Evolutionary conservation across 805 yeast species (phyloP).

Genomic region (Yarrowia deformans): DNA sequence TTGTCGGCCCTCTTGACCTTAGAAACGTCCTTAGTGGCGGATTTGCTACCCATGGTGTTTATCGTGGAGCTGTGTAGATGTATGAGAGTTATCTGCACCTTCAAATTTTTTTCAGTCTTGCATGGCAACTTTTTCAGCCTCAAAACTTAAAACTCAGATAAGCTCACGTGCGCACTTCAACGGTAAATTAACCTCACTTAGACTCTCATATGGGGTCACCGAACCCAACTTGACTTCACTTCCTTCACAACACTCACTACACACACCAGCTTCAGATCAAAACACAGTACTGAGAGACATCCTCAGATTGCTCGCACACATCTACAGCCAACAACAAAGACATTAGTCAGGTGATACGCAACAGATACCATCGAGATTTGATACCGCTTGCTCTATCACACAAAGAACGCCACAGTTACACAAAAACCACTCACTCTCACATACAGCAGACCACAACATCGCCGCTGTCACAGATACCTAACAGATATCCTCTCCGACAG

Average conservation of each 20-base stretch:
- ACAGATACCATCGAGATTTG: conserved; percentile 14
- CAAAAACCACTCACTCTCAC: conserved; percentile 5
- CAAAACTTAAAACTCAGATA: conserved; percentile 40
- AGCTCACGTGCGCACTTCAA: conserved; percentile 22
- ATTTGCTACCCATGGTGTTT: conserved; percentile 34
- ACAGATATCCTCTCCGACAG: background rate
- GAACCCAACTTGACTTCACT: conserved; percentile 2
- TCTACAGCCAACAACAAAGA: background rate
- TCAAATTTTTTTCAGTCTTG: conserved; percentile 21
- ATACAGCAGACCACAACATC: background rate
- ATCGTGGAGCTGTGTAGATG: conserved; percentile 18
- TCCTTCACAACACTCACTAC: background rate
- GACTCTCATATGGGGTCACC: background rate
- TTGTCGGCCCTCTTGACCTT: conserved; percentile 32
- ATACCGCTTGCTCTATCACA: background rate
- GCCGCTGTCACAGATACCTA: conserved; percentile 1
- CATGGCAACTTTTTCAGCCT: conserved; percentile 25
- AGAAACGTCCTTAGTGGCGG: conserved; percentile 31
- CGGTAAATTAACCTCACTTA: background rate
- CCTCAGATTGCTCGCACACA: conserved; percentile 23
- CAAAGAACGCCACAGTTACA: conserved; percentile 11
- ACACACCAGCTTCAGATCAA: background rate
- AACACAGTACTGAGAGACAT: conserved; percentile 15
- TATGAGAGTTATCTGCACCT: conserved; percentile 27
- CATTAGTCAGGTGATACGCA: conserved; percentile 2